Evolutionary conservation across 805 yeast genomes (phyloP).

Genomic region (Groenewaldozyma salmanticensis): DNA sequence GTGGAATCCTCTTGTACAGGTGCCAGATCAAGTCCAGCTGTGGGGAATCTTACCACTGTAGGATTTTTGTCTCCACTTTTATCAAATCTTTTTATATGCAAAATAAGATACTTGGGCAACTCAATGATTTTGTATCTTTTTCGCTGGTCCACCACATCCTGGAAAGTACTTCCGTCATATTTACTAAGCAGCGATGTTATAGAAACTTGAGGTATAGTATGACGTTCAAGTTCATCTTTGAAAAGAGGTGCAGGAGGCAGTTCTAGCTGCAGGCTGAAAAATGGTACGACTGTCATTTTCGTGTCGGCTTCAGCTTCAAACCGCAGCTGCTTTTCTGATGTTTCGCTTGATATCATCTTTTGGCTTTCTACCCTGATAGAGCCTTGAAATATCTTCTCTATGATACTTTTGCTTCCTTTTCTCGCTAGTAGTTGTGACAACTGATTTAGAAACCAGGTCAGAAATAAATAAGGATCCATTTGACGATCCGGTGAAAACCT

Average conservation of each 20-base stretch:
- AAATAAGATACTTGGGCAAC: slow-evolving; percentile 44
- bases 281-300: slow-evolving; percentile 22
- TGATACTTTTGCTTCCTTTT: slow-evolving; percentile 23
- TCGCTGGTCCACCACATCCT: slow-evolving; percentile 29
- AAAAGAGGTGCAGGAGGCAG: slow-evolving; percentile 52
- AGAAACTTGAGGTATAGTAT: slow-evolving; percentile 44
- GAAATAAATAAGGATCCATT: slow-evolving; percentile 46
- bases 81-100: slow-evolving; percentile 48
- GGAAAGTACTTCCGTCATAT: slow-evolving; percentile 24
- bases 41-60: slow-evolving; percentile 54
- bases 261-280: slow-evolving; percentile 49
- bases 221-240: slow-evolving; percentile 36
- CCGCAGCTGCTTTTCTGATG: slow-evolving; percentile 6
- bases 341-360: slow-evolving; percentile 13
- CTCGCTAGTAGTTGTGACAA: slow-evolving; percentile 26
- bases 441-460: slow-evolving; percentile 50
- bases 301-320: slow-evolving; percentile 19
- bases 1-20: slow-evolving; percentile 16
- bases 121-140: slow-evolving; percentile 31
- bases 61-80: slow-evolving; percentile 36
- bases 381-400: slow-evolving; percentile 44
- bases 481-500: slow-evolving; percentile 32
- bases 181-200: slow-evolving; percentile 35
- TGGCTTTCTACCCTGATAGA: slow-evolving; percentile 31
- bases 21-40: slow-evolving; percentile 31